phyloP scores from a whole-genome alignment of 495 filamentous ascomycete genomes.

The Penicillium antarcticum region DNA sequence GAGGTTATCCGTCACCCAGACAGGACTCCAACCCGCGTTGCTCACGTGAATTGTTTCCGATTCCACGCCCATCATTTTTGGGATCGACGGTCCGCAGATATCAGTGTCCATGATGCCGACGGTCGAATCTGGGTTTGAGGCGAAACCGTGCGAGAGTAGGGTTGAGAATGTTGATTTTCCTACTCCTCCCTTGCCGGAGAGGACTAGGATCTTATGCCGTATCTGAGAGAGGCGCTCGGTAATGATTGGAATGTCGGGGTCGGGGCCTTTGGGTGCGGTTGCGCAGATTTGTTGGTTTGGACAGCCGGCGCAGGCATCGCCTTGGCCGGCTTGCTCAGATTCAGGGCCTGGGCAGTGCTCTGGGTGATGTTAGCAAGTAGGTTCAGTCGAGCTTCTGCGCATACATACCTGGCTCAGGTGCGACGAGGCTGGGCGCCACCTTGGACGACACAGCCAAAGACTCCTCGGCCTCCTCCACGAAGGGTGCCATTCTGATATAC shows the following conservation, averaged over 20 bases:
- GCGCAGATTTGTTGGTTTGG: conserved; percentile 96
- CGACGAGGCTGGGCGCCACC: conserved; percentile 74
- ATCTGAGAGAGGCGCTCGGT: conserved; percentile 76
- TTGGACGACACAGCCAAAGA: conserved; percentile 68
- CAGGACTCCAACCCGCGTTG: conserved; percentile 81
- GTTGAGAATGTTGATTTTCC: conserved; percentile 91
- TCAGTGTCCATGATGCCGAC: conserved; percentile 97
- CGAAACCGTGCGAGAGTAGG: conserved; percentile 83
- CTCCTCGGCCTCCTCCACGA: conserved; percentile 63
- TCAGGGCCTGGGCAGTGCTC: conserved; percentile 96
- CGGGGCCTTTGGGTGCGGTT: conserved; percentile 89
- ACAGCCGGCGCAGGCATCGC: conserved; percentile 86
- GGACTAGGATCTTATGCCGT: conserved; percentile 84
- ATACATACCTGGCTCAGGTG: conserved; percentile 75
- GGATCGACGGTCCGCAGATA: conserved; percentile 90
- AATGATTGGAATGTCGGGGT: conserved; percentile 89
- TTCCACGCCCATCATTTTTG: conserved; percentile 98
- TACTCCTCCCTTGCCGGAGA: conserved; percentile 94
- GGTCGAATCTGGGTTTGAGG: conserved; percentile 65
- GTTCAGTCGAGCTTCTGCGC: conserved; percentile 3
- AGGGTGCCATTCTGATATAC: conserved; percentile 57
- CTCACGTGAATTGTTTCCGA: conserved; percentile 86
- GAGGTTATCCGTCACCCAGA: conserved; percentile 89
- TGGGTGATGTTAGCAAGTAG: conserved; percentile 17
- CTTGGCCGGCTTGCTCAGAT: conserved; percentile 77